phyloP scores from a whole-genome alignment of 306 rosid species.

The Vigna unguiculata region DNA sequence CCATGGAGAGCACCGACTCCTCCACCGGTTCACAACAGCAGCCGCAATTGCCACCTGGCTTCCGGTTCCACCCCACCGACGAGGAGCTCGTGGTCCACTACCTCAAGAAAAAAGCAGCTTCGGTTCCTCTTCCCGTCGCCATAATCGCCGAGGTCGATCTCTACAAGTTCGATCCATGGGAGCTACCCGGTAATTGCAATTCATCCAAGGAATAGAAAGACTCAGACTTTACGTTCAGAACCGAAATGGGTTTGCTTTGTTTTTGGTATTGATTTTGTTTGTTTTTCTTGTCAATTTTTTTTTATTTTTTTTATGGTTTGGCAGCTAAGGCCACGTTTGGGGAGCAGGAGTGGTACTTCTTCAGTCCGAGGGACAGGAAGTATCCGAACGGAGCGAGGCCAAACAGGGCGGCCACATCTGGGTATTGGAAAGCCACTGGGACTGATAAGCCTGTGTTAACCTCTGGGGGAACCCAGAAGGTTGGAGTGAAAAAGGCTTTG shows the following conservation, averaged over 20 bases:
- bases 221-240: constrained; percentile 17
- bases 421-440: constrained; percentile 99
- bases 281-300: neutral
- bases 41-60: constrained; percentile 91
- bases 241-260: neutral
- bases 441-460: constrained; percentile 90
- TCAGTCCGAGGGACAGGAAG: constrained; percentile 94
- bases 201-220: neutral
- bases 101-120: constrained; percentile 76
- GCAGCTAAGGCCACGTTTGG: constrained; percentile 96
- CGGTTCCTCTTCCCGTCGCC: constrained; percentile 76
- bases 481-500: constrained; percentile 94
- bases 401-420: constrained; percentile 90
- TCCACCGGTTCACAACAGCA: constrained; percentile 68
- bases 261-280: neutral
- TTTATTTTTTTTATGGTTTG: neutral
- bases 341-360: constrained; percentile 94
- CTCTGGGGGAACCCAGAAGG: constrained; percentile 66
- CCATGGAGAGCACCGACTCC: constrained; percentile 91
- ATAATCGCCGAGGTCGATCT: constrained; percentile 94
- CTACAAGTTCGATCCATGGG: constrained; percentile 98
- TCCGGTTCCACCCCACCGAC: constrained; percentile 96
- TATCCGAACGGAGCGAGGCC: constrained; percentile 97
- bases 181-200: constrained; percentile 74
- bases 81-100: constrained; percentile 96